Conservation (phyloP, 73 alveolate genomes). For the Paramecium caudatum region DNA sequence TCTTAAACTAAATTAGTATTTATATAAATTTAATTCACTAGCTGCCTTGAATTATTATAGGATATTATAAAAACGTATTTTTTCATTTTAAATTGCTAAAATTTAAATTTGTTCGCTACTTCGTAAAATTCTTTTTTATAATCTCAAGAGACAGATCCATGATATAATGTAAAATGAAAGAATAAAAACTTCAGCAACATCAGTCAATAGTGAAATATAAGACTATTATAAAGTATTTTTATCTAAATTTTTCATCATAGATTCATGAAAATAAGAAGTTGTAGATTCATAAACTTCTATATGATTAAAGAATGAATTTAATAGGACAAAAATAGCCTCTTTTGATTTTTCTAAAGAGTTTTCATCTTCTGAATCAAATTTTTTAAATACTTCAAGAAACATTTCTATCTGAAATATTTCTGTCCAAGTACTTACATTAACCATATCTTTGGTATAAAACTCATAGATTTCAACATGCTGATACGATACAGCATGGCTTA, state of each 20-base stretch:
- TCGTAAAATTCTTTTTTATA: not conserved
- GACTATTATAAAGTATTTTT: not conserved
- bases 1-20: not conserved
- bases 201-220: too few species aligned
- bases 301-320: slow-evolving; percentile 6
- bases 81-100: not conserved
- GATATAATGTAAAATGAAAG: too few species aligned
- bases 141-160: too few species aligned
- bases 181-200: too few species aligned
- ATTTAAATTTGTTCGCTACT: slow-evolving; percentile 14
- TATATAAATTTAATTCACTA: slow-evolving; percentile 13
- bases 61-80: not conserved
- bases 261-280: not conserved
- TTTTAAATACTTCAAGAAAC: not conserved
- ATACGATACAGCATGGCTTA: too few species aligned
- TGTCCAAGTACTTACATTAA: slow-evolving; percentile 21
- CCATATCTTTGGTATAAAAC: too few species aligned
- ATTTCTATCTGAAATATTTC: not conserved
- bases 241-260: not conserved
- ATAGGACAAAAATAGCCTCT: not conserved
- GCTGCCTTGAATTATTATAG: not conserved
- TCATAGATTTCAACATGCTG: too few species aligned
- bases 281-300: not conserved
- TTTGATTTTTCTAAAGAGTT: not conserved
- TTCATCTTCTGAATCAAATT: not conserved